A percentile compares a stretch with the other conserved stretches of the same genome.
Evolutionary conservation across 169 alveolate species (phyloP).

Genomic region (Cystoisospora suis): DNA sequence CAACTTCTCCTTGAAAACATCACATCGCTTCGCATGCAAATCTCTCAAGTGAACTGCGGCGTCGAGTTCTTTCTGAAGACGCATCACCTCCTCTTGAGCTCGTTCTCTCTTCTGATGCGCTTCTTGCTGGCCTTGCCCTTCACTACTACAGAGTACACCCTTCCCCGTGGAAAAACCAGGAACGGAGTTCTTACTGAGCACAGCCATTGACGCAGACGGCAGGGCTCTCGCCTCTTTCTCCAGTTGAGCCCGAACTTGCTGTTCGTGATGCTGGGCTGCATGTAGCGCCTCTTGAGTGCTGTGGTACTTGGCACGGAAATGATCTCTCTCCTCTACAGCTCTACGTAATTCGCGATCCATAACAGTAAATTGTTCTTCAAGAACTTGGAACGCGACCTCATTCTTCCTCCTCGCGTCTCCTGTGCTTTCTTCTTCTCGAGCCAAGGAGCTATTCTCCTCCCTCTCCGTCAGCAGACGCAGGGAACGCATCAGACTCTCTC

Average conservation of each 20-base stretch:
- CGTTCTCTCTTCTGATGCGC: neutral
- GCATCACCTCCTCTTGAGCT: neutral
- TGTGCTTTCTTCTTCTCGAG: neutral
- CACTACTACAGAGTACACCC: neutral
- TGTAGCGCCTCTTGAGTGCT: conserved; percentile 1
- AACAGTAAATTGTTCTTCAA: too few species aligned
- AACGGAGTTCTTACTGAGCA: neutral
- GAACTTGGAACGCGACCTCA: too few species aligned
- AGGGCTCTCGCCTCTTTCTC: neutral
- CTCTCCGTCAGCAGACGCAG: neutral
- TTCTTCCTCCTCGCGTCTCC: neutral
- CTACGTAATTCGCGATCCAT: too few species aligned
- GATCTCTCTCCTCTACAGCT: too few species aligned
- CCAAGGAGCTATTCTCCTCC: neutral
- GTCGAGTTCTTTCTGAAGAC: neutral
- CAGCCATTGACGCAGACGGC: neutral
- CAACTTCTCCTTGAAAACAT: neutral
- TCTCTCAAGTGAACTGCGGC: neutral
- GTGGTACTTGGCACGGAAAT: too few species aligned
- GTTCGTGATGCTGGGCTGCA: neutral
- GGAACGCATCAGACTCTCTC: neutral
- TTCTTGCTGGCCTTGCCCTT: neutral
- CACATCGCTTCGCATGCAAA: neutral
- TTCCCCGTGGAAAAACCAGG: neutral
- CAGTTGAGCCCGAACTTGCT: neutral